phyloP scores from a whole-genome alignment of 2,329 filamentous ascomycete species.

The Colletotrichum sp. region DNA sequence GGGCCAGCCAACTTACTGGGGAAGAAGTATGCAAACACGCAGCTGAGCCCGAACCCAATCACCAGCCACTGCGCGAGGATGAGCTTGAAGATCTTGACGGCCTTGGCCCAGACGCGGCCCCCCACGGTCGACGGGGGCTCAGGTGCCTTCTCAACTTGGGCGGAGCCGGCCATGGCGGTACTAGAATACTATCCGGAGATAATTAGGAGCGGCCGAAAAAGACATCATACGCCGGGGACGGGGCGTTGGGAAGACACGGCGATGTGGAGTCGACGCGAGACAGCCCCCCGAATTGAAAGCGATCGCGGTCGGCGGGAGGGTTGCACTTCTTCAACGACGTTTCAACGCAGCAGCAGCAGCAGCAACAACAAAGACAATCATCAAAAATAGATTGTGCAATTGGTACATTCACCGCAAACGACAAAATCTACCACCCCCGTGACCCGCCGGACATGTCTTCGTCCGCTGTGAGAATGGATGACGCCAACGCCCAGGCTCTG shows the following conservation, averaged over 20 bases:
- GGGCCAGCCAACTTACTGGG: constrained; percentile 38
- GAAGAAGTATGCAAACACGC: constrained; percentile 51
- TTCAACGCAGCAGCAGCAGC: neutral
- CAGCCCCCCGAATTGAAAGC: neutral
- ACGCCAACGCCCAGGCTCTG: constrained; percentile 5
- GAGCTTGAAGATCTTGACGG: constrained; percentile 29
- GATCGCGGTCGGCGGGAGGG: neutral
- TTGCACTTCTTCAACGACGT: neutral
- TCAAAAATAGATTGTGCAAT: neutral
- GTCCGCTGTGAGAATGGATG: constrained; percentile 11
- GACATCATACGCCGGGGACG: neutral
- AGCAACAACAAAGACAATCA: neutral
- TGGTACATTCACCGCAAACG: neutral
- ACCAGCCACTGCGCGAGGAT: constrained; percentile 68
- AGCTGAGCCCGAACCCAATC: constrained; percentile 61
- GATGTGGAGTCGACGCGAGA: neutral
- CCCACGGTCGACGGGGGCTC: neutral
- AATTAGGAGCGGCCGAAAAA: neutral
- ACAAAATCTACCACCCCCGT: neutral
- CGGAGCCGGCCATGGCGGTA: constrained; percentile 1
- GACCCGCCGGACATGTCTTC: constrained; percentile 6
- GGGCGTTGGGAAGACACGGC: neutral
- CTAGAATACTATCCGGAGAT: neutral
- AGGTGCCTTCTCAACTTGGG: neutral
- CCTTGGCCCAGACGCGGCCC: neutral